Evolutionary conservation across 768 basidiomycete genomes (phyloP).

Genomic region (Mycena leptocephala): DNA sequence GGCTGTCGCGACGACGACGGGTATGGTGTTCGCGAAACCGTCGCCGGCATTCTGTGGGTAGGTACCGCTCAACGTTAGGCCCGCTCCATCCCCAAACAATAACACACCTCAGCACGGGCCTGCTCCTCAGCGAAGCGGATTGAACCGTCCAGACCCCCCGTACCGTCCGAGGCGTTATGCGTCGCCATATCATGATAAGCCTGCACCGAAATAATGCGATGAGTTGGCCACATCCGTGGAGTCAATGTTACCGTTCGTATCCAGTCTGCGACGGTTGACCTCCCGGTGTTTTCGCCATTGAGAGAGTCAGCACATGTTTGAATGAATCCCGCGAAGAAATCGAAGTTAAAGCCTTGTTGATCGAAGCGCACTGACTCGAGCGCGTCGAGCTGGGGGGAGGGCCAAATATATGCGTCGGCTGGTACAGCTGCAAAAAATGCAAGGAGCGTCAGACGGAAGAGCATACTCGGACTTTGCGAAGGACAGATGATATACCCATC

Average conservation of each 20-base stretch:
- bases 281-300: not conserved
- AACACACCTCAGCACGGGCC: constrained; percentile 8
- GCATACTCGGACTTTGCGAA: too few species aligned
- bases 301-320: not conserved
- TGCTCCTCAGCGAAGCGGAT: constrained; percentile 35
- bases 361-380: not conserved
- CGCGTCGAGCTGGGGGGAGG: not conserved
- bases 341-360: not conserved
- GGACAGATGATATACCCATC: too few species aligned
- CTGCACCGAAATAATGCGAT: not conserved
- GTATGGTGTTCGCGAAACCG: not conserved
- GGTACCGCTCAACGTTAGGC: too few species aligned
- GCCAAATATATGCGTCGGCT: not conserved
- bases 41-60: constrained; percentile 1
- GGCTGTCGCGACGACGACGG: not conserved
- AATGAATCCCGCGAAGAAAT: not conserved
- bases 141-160: constrained; percentile 46
- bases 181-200: constrained; percentile 42
- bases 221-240: too few species aligned
- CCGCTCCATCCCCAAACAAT: too few species aligned
- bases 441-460: not conserved
- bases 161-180: constrained; percentile 37
- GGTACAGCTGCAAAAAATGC: not conserved
- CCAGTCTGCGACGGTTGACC: not conserved
- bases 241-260: not conserved